Base-by-base conservation (phyloP, 108 stramenopile genomes). In the Schizochytrium sp. region DNA sequence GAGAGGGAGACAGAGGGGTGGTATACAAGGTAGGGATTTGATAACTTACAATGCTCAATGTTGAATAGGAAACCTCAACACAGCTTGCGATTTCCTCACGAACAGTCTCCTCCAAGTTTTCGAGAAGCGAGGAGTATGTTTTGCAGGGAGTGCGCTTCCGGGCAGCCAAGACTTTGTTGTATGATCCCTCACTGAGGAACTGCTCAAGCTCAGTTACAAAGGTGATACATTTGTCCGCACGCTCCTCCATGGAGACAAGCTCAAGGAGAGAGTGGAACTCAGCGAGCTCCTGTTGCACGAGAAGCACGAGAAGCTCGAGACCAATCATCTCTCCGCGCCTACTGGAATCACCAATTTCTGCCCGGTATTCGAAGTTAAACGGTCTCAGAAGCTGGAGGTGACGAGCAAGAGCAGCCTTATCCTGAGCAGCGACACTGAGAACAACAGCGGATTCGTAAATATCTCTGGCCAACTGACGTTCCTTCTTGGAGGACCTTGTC, bases 221-320 rank as follows among this genome's bases (percentile, higher is more conserved):
- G 15, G 76, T 55, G 76, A 83, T 83, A 28, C 53, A 83, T 38
- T 83, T 83, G 53, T 83, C 53, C 50, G 49, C 40, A 40, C 76
- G 76, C 47, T 83, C 76, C 47, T 83, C 55, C 76, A 83, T 83
- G 50, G 76, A 55, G 8, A 83, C 76, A 40, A 83, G 76, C 47
- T 83, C 76, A 1, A 83, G 76, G 15, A 83, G 76, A 47, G 76
- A 83, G 53, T 83, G 76, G 76, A 83, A 83, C 47, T 83, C 76
- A 5, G 76, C 76, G 50, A 83, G 53, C 50, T 55, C 50, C 76
- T 49, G 53, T 38, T 55, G 47, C 47, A 83, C 76, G 50, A 83
- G 76, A 10, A 83, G 53, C 5, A 55, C 53, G 47, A 83, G 76
- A 10, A 83, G 76, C 76, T 83, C 76, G 53, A 83, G 76, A 40